Evolutionary conservation across 2,329 filamentous ascomycete species (phyloP), one percentile per base, ranked within the genome.

Genomic region (Aspergillus carbonarius): DNA sequence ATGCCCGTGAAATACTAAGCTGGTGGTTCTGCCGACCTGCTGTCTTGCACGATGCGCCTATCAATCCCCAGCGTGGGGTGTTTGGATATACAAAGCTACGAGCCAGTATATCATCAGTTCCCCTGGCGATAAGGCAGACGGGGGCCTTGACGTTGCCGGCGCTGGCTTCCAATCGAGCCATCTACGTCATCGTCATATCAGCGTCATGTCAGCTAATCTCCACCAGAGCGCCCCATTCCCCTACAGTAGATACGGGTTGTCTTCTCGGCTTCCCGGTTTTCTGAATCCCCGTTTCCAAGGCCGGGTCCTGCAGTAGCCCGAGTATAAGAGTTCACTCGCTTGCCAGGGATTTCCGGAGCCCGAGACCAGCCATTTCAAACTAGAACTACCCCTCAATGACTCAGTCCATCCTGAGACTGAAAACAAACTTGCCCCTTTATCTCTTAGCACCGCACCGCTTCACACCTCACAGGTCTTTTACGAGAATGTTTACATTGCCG

Each of bases 401-500:
- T 27, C 42, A 9, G 8, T 30, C 23, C 15, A 15, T 27, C 25
- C 25, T 47, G 25, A 47, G 42, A 30, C 42, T 27, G 13, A 17
- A 12, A 30, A 6, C 37, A 10, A 20, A 15, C n/a, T 18, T 23
- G 5, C 32, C 49, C 5, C 17, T 17, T 52, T 7, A 34, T 6
- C 35, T 40, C 8, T n/a, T 39, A 6, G 4, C 17, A 8, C 23
- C 25, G n/a, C 18, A 18, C 17, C 23, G 35, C 50, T 35, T 10
- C 32, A 12, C 12, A 40, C 32, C 23, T 30, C 13, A 12, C 50
- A 17, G 12, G 37, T 18, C 37, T 30, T 17, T 17, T 12, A 15
- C n/a, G 3, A 42, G 15, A 27, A 69, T 63, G 60, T 58, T 64
- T 15, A 49, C 57, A 1, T 58, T 56, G 4, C 59, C 55, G 53